Percentiles rank a stretch among this genome's conserved stretches.
Evolutionary conservation across 257 asterid species (phyloP).

Genomic region (Cinchona pubescens): DNA sequence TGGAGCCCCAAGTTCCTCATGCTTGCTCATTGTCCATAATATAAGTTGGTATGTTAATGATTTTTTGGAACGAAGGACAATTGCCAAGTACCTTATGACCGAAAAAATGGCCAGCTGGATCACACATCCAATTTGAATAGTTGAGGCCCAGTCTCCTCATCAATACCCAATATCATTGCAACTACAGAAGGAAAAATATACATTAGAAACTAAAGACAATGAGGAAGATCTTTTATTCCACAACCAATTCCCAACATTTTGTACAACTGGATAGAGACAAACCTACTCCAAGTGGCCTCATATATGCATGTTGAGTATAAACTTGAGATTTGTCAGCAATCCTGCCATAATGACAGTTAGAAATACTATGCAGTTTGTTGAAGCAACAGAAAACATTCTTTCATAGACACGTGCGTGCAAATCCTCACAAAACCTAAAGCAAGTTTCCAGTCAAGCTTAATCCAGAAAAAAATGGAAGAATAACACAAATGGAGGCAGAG

Average conservation of each 20-base stretch:
- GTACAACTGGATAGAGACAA: slow-evolving; percentile 30
- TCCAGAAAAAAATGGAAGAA: not conserved
- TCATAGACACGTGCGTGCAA: not conserved
- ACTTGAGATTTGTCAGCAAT: slow-evolving; percentile 99
- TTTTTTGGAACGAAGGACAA: not conserved
- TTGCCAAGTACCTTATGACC: slow-evolving; percentile 79
- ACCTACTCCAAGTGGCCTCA: slow-evolving; percentile 99
- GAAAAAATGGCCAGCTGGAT: slow-evolving; percentile 99
- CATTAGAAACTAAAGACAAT: slow-evolving; percentile 3
- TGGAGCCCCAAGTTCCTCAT: not conserved
- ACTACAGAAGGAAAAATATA: slow-evolving; percentile 40
- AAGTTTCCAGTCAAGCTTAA: not conserved
- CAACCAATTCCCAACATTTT: not conserved
- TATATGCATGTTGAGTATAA: slow-evolving; percentile 97
- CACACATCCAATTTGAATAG: slow-evolving; percentile 99
- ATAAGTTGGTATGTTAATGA: not conserved
- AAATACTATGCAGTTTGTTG: not conserved
- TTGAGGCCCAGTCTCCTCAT: slow-evolving; percentile 94
- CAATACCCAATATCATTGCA: slow-evolving; percentile 94
- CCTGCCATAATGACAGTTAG: slow-evolving; percentile 48
- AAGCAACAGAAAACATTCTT: not conserved
- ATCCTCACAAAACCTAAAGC: not conserved
- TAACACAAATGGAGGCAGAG: not conserved
- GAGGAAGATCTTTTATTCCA: slow-evolving; percentile 4
- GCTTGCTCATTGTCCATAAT: not conserved